A percentile compares a stretch with the other conserved stretches of the same genome.
These are phyloP conservation scores for Starmerella stigmatis DNA, from an alignment of 805 yeast species.

Conservation along the genomic window DNA sequence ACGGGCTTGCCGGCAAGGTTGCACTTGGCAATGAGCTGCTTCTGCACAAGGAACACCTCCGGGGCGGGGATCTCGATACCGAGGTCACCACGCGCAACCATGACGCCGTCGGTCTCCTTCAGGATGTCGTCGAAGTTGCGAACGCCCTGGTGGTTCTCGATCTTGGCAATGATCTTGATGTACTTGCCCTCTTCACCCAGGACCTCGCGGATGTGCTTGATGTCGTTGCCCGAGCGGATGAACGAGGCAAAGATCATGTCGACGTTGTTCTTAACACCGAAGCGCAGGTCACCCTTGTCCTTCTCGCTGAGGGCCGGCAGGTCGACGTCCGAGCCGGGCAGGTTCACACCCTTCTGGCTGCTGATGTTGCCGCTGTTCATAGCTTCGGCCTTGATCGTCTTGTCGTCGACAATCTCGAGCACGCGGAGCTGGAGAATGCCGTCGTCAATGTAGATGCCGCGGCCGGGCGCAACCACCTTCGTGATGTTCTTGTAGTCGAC, in stretches of 20 bases:
- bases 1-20: constrained; percentile 99
- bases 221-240: constrained; percentile 89
- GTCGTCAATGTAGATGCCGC: constrained; percentile 89
- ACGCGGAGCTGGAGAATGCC: constrained; percentile 96
- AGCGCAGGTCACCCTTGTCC: constrained; percentile 82
- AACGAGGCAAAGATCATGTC: constrained; percentile 98
- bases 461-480: constrained; percentile 80
- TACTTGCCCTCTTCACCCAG: constrained; percentile 95
- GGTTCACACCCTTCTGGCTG: constrained; percentile 97
- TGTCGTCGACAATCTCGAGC: constrained; percentile 63
- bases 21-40: constrained; percentile 97
- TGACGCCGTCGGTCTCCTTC: constrained; percentile 93
- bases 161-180: constrained; percentile 92
- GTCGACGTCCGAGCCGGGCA: constrained; percentile 98
- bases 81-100: constrained; percentile 99
- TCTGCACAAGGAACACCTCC: constrained; percentile 95
- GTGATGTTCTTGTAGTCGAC: constrained; percentile 94
- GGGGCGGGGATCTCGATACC: constrained; percentile 99
- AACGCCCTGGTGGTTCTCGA: constrained; percentile 99
- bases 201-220: constrained; percentile 80
- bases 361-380: constrained; percentile 91
- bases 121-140: constrained; percentile 97
- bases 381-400: constrained; percentile 76
- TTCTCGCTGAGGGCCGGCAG: constrained; percentile 96
- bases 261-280: constrained; percentile 95